phyloP scores from a whole-genome alignment of 2,329 filamentous ascomycete species.

The Colletotrichum sansevieriae region DNA sequence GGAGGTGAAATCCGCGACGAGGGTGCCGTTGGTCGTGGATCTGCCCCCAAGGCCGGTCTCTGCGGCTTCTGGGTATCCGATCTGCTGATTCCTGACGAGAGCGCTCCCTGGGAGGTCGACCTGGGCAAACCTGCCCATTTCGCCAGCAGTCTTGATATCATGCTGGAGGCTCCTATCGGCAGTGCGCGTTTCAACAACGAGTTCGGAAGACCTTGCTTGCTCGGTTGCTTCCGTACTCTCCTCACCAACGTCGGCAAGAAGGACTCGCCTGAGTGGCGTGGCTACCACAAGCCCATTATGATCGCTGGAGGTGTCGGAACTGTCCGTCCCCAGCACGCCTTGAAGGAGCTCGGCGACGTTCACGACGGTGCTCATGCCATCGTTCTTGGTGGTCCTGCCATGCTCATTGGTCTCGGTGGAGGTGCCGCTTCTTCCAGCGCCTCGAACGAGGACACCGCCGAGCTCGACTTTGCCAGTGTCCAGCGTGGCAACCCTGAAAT shows the following conservation, averaged over 20 bases:
- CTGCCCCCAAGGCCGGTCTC: slow-evolving; percentile 91
- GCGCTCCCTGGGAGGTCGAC: slow-evolving; percentile 90
- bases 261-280: slow-evolving; percentile 75
- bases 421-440: slow-evolving; percentile 94
- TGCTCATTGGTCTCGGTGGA: slow-evolving; percentile 96
- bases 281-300: slow-evolving; percentile 99
- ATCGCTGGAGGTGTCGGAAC: slow-evolving; percentile 96
- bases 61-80: slow-evolving; percentile 96
- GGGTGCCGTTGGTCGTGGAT: slow-evolving; percentile 92
- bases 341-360: slow-evolving; percentile 85
- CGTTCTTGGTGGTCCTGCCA: slow-evolving; percentile 94
- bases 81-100: slow-evolving; percentile 85
- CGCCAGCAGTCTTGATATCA: slow-evolving; percentile 94
- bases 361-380: slow-evolving; percentile 90
- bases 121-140: slow-evolving; percentile 92
- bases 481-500: slow-evolving; percentile 98
- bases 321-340: slow-evolving; percentile 88
- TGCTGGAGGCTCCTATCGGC: slow-evolving; percentile 96
- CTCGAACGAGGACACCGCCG: slow-evolving; percentile 88
- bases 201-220: slow-evolving; percentile 90
- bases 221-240: slow-evolving; percentile 92
- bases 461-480: slow-evolving; percentile 96
- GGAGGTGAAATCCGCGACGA: slow-evolving; percentile 97
- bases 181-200: slow-evolving; percentile 98
- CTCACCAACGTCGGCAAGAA: slow-evolving; percentile 74